Evolutionary conservation across 768 basidiomycete genomes (phyloP).

Genomic region (Lactarius sp.): DNA sequence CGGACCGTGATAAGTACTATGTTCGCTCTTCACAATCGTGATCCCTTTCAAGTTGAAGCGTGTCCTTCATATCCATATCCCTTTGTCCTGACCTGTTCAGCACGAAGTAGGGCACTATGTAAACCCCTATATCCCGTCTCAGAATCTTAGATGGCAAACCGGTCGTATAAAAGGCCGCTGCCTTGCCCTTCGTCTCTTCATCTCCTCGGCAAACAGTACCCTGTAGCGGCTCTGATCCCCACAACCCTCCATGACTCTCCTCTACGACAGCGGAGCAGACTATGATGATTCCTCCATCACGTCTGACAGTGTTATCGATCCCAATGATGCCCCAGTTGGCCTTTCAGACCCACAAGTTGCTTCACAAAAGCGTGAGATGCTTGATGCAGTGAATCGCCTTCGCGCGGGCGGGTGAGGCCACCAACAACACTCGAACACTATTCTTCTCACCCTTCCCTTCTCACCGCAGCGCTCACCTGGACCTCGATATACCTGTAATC

Average conservation of each 20-base stretch:
- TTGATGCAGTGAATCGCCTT: slow-evolving; percentile 56
- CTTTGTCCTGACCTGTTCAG: not conserved
- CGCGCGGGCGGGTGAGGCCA: slow-evolving; percentile 53
- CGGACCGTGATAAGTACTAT: no score
- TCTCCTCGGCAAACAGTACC: not conserved
- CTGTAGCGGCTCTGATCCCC: not conserved
- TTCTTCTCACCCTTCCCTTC: slow-evolving; percentile 5
- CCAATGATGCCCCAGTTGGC: slow-evolving; percentile 39
- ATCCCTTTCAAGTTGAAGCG: no score
- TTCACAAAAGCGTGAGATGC: slow-evolving; percentile 42
- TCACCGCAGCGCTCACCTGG: slow-evolving; percentile 50
- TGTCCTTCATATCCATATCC: not conserved
- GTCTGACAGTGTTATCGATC: not conserved
- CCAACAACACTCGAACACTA: slow-evolving; percentile 1
- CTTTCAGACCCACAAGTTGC: slow-evolving; percentile 46
- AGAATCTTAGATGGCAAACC: not conserved
- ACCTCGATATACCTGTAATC: slow-evolving; percentile 70
- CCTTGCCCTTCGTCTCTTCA: not conserved
- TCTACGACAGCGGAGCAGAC: not conserved
- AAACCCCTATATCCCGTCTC: not conserved
- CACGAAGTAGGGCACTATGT: no score
- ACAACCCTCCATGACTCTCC: not conserved
- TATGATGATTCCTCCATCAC: not conserved
- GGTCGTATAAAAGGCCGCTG: not conserved
- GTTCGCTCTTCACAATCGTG: no score